Conservation (phyloP, 1,284 basidiomycete species). For the Rhodofomes roseus region DNA sequence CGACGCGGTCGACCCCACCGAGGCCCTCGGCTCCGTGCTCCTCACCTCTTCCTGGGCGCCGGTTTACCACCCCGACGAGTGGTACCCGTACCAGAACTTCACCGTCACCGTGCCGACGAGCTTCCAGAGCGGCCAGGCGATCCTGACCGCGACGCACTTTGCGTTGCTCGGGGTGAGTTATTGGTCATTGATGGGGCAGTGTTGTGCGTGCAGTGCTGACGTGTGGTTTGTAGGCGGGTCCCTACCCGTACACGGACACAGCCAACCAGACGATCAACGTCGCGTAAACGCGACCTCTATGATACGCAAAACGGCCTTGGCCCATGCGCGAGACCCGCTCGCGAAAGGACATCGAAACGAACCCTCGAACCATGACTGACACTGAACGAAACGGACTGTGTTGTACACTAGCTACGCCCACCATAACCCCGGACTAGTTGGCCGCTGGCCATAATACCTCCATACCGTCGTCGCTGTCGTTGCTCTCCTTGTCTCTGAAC, state of each 20-base stretch:
- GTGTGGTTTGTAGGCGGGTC: constrained; percentile 4
- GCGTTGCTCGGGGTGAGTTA: constrained; percentile 39
- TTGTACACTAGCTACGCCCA: too few species aligned
- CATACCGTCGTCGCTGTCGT: too few species aligned
- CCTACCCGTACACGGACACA: constrained; percentile 4
- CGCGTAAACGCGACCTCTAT: neutral
- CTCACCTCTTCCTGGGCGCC: constrained; percentile 45
- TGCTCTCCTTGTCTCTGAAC: too few species aligned
- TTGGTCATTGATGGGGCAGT: neutral
- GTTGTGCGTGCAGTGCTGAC: neutral
- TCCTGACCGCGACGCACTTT: constrained; percentile 41
- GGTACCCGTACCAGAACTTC: constrained; percentile 46
- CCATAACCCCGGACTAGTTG: too few species aligned
- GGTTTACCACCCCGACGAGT: constrained; percentile 21
- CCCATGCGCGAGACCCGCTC: too few species aligned
- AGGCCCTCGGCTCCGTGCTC: constrained; percentile 38
- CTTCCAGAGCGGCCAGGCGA: constrained; percentile 27
- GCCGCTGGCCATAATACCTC: too few species aligned
- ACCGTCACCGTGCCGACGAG: constrained; percentile 40
- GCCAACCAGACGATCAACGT: constrained; percentile 7
- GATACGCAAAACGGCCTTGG: neutral
- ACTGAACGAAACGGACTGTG: too few species aligned
- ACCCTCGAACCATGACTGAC: too few species aligned
- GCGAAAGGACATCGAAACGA: too few species aligned
- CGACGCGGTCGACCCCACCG: constrained; percentile 27